These are phyloP conservation scores for Orychophragmus violaceus DNA, from an alignment of 345 rosid species.

Conservation along the genomic window DNA sequence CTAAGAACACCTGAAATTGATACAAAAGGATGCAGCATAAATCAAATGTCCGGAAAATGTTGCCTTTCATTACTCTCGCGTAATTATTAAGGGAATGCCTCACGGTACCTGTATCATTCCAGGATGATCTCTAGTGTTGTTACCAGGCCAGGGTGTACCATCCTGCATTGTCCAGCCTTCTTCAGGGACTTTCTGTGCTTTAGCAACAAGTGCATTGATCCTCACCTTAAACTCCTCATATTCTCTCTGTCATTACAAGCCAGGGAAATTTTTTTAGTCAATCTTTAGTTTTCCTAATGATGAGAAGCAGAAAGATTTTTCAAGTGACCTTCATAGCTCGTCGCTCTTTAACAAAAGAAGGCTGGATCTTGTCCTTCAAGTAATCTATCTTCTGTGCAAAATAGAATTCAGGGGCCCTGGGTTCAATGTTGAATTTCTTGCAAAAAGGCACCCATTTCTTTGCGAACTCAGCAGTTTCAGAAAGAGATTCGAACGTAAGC, in stretches of 20 bases:
- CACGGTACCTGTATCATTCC: constrained; percentile 85
- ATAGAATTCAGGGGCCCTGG: constrained; percentile 95
- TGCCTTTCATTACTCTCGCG: too few relatives aligned
- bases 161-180: constrained; percentile 99
- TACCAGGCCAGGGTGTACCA: constrained; percentile 99
- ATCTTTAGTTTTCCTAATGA: neutral
- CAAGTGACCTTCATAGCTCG: constrained; percentile 78
- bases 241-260: constrained; percentile 59
- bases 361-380: constrained; percentile 92
- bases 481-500: constrained; percentile 92
- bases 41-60: neutral
- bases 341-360: constrained; percentile 95
- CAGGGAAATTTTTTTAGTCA: neutral
- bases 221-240: constrained; percentile 96
- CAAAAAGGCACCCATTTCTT: constrained; percentile 99
- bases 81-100: neutral
- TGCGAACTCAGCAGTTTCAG: constrained; percentile 97
- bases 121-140: constrained; percentile 93
- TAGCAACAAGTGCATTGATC: constrained; percentile 92
- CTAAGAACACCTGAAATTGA: constrained; percentile 69
- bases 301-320: neutral
- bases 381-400: constrained; percentile 97
- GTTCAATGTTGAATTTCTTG: constrained; percentile 92
- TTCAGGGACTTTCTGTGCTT: constrained; percentile 97
- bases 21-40: neutral